phyloP scores from a whole-genome alignment of 805 yeast species.

The Ogataea ganodermae region DNA sequence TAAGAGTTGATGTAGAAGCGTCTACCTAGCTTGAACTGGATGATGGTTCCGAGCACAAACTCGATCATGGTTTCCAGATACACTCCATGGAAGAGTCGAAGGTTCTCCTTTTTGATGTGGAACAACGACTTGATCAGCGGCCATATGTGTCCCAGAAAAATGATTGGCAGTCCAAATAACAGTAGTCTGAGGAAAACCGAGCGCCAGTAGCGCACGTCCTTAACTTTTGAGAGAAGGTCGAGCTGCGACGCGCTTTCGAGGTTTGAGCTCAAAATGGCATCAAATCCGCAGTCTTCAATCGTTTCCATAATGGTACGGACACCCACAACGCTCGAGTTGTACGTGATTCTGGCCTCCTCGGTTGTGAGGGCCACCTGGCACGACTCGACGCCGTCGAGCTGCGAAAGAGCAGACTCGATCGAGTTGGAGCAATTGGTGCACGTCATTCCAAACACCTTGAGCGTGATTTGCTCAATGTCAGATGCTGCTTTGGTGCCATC shows the following conservation, averaged over 20 bases:
- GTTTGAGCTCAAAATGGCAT: slow-evolving; percentile 48
- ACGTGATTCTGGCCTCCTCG: slow-evolving; percentile 55
- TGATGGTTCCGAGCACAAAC: slow-evolving; percentile 54
- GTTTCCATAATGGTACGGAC: slow-evolving; percentile 60
- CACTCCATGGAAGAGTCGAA: slow-evolving; percentile 51
- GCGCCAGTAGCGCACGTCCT: slow-evolving; percentile 76
- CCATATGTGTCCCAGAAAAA: slow-evolving; percentile 49
- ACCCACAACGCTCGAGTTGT: slow-evolving; percentile 55
- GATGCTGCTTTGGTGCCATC: slow-evolving; percentile 5
- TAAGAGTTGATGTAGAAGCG: slow-evolving; percentile 66
- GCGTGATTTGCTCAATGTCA: slow-evolving; percentile 20
- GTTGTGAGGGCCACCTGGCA: slow-evolving; percentile 55
- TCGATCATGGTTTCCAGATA: slow-evolving; percentile 65
- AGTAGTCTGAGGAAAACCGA: slow-evolving; percentile 53
- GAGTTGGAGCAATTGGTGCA: slow-evolving; percentile 55
- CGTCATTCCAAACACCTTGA: slow-evolving; percentile 61
- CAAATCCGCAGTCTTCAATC: slow-evolving; percentile 54
- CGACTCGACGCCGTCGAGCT: slow-evolving; percentile 47
- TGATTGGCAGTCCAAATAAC: slow-evolving; percentile 62
- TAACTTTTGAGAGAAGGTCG: slow-evolving; percentile 61
- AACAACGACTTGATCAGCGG: slow-evolving; percentile 39
- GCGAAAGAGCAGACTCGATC: slow-evolving; percentile 48
- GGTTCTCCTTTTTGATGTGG: slow-evolving; percentile 13
- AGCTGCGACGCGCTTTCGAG: slow-evolving; percentile 70
- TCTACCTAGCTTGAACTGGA: slow-evolving; percentile 68